phyloP scores from a whole-genome alignment of 495 filamentous ascomycete genomes.

The Hyaloscypha hepaticicola region DNA sequence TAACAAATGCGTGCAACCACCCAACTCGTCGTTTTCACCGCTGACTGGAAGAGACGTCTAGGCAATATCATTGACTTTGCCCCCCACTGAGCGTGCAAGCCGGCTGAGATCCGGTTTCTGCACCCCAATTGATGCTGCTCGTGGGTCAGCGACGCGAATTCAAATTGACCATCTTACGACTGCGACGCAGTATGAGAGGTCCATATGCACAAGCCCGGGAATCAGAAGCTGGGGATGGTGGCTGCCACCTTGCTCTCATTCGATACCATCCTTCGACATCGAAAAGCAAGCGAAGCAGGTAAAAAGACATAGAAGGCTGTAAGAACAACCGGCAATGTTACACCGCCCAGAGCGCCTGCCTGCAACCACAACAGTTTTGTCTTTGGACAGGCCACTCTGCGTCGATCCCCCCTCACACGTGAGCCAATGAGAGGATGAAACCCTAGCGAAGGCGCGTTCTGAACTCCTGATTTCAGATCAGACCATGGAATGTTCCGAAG shows the following conservation, averaged over 20 bases:
- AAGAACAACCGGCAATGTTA: slow-evolving; percentile 1
- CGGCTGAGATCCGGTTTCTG: background rate
- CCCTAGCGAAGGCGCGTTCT: background rate
- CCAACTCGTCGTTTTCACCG: background rate
- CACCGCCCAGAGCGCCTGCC: background rate
- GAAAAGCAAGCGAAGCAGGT: background rate
- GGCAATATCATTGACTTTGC: background rate
- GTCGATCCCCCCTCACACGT: slow-evolving; percentile 6
- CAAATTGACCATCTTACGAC: background rate
- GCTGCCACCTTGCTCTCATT: background rate
- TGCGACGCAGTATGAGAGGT: background rate
- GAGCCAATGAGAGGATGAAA: background rate
- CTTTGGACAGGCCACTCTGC: slow-evolving; percentile 8
- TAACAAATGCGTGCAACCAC: background rate
- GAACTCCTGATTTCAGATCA: slow-evolving; percentile 1
- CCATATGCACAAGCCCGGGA: background rate
- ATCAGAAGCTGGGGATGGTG: background rate
- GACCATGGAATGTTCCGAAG: slow-evolving; percentile 9
- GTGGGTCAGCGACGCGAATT: background rate
- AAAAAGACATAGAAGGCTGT: background rate
- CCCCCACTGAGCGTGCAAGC: background rate
- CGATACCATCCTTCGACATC: background rate
- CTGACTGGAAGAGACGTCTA: background rate
- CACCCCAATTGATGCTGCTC: background rate
- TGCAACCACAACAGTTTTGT: slow-evolving; percentile 16